These are phyloP conservation scores for Mycena citricolor DNA, from an alignment of 1,284 basidiomycete genomes.

Conservation along the genomic window DNA sequence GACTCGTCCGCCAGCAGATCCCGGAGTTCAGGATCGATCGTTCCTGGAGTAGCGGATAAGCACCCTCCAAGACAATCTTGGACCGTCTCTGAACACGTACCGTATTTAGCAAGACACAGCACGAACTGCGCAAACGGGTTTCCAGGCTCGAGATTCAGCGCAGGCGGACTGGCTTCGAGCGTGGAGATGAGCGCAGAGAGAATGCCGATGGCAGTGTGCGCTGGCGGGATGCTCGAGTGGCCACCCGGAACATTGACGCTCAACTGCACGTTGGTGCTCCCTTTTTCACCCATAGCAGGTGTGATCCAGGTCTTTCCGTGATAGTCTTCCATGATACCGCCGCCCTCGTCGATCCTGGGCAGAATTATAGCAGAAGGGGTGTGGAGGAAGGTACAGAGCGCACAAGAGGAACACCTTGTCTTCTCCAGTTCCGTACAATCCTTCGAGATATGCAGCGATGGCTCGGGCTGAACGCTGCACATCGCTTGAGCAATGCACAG, in stretches of 20 bases:
- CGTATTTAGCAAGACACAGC: conserved; percentile 8
- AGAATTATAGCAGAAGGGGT: not conserved
- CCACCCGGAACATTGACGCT: conserved; percentile 17
- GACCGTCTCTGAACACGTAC: not conserved
- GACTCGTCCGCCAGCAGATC: conserved; percentile 4
- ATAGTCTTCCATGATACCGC: not conserved
- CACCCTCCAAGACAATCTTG: too few relatives aligned
- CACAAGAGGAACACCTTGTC: conserved; percentile 10
- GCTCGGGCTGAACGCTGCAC: conserved; percentile 8
- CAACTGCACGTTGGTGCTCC: conserved; percentile 11
- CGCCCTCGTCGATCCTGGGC: conserved; percentile 14
- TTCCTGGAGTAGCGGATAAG: not conserved
- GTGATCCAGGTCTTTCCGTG: conserved; percentile 11
- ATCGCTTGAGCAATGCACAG: not conserved
- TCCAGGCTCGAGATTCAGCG: not conserved
- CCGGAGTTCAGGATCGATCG: conserved; percentile 9
- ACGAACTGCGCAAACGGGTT: conserved; percentile 15
- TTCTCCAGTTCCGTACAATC: conserved; percentile 1
- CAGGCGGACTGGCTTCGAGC: conserved; percentile 8
- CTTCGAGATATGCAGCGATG: conserved; percentile 12
- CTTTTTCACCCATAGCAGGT: conserved; percentile 14
- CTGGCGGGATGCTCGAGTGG: conserved; percentile 16
- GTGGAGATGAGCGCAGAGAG: conserved; percentile 10
- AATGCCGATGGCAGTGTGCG: conserved; percentile 18
- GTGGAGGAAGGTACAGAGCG: not conserved